A percentile compares a stretch with the other conserved stretches of the same genome.
Conservation (phyloP, 139 green algal genomes). For the Coccomyxa sp. region DNA sequence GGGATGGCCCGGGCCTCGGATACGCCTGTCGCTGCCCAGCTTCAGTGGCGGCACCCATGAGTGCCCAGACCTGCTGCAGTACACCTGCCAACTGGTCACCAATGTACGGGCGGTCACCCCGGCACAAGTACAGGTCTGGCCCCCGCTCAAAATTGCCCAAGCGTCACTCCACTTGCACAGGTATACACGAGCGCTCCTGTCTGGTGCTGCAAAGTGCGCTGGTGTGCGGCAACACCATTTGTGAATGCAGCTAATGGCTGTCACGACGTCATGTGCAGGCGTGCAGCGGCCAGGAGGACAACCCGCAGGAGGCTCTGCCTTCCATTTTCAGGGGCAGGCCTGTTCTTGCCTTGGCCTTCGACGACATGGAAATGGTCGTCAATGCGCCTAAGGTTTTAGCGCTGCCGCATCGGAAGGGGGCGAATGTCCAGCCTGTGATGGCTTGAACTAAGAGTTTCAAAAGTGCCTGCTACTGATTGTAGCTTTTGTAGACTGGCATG, state of each 20-base stretch:
- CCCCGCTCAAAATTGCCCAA: not conserved
- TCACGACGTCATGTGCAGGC: not conserved
- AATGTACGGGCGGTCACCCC: slow-evolving; percentile 49
- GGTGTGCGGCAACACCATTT: not conserved
- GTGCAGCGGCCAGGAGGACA: slow-evolving; percentile 1
- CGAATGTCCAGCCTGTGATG: too few species aligned
- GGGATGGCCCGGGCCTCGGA: slow-evolving; percentile 24
- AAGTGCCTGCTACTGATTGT: too few species aligned
- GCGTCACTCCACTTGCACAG: not conserved
- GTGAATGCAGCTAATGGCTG: not conserved
- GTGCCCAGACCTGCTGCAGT: slow-evolving; percentile 68
- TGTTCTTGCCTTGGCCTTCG: slow-evolving; percentile 71
- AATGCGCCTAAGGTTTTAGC: not conserved
- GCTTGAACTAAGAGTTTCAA: too few species aligned
- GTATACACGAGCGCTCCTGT: not conserved
- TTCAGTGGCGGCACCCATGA: slow-evolving; percentile 75
- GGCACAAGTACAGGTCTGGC: slow-evolving; percentile 14
- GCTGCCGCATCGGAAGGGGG: too few species aligned
- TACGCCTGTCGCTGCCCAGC: slow-evolving; percentile 65
- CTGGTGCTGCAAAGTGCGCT: not conserved
- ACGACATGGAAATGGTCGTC: slow-evolving; percentile 65
- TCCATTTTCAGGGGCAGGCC: slow-evolving; percentile 61
- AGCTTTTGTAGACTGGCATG: too few species aligned
- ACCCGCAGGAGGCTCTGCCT: slow-evolving; percentile 46
- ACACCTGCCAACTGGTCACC: slow-evolving; percentile 66